A percentile compares a stretch with the other conserved stretches of the same genome.
phyloP scores from a whole-genome alignment of 257 asterid species.

The Solanum chiquidenum region DNA sequence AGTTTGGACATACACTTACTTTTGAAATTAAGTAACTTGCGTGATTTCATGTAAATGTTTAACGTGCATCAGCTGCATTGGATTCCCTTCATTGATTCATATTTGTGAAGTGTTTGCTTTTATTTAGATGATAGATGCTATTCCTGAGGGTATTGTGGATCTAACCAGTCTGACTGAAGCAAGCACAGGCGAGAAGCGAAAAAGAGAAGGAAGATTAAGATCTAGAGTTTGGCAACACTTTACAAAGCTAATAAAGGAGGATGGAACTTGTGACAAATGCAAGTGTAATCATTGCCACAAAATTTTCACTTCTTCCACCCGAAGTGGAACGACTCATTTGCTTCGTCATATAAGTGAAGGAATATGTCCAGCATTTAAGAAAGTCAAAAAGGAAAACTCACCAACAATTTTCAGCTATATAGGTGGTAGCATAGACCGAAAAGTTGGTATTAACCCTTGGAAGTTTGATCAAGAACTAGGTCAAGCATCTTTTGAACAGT shows the following conservation, averaged over 20 bases:
- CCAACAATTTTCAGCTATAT: constrained; percentile 16
- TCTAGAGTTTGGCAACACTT: constrained; percentile 90
- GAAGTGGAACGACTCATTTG: constrained; percentile 80
- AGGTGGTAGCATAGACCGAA: constrained; percentile 26
- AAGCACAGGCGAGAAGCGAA: constrained; percentile 52
- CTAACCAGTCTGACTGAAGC: constrained; percentile 41
- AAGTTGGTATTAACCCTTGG: constrained; percentile 27
- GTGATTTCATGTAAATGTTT: not conserved
- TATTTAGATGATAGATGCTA: constrained; percentile 45
- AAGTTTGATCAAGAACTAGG: constrained; percentile 35
- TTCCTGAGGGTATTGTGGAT: constrained; percentile 36
- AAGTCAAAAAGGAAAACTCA: constrained; percentile 28
- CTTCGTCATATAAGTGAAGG: constrained; percentile 82
- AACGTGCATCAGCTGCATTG: not conserved
- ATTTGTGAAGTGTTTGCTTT: not conserved
- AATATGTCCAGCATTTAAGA: constrained; percentile 53
- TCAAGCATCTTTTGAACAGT: constrained; percentile 32
- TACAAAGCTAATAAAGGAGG: constrained; percentile 69
- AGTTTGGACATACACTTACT: not conserved
- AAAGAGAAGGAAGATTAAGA: constrained; percentile 63
- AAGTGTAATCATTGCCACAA: constrained; percentile 75
- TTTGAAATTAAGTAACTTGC: not conserved
- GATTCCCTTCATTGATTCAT: not conserved
- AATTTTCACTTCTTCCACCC: constrained; percentile 61
- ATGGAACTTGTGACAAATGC: constrained; percentile 67